Evolutionary conservation across 345 rosid genomes (phyloP), one percentile per base, ranked within the genome.

Genomic region (Aethionema arabicum): DNA sequence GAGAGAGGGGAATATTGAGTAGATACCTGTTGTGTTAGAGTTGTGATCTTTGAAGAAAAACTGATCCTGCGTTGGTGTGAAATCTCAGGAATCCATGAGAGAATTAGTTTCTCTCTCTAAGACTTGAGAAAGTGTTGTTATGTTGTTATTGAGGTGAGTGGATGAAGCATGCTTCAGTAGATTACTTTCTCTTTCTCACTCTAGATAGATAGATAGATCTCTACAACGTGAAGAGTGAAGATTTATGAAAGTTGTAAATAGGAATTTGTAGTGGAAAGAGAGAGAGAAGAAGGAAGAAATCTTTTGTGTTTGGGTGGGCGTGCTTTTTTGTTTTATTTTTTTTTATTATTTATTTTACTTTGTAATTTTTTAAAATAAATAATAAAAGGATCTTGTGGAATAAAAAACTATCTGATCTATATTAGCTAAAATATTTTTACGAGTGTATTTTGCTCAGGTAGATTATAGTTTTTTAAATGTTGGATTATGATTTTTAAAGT

Each of bases 191-290:
- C 53, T 61, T 30, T 57, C 38, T 50, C 66, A 36, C 59, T 56
- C 65, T 63, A 50, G 33, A 51, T 43, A 42, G 69, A 51, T 43
- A 42, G 69, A 64, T 57, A 21, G 27, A 21, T 21, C 27, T 21
- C 46, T 48, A 64, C 75, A 71, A 71, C 60, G 75, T 64, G 70
- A 58, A 71, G 75, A 44, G 61, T 71, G 66, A 65, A 71, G 61
- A 71, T 52, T 65, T 58, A 65, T 44, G 70, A 65, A 64, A 51
- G 66, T 58, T 58, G 52, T 58, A 58, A 42, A 65, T 64, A 71
- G 58, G 70, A 70, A 64, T 59, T 27, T 44, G 56, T 65, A 64
- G 65, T 71, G 70, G 75, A 42, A 57, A 14, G 65, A 69, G 74
- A 60, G 16, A 68, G 64, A 51, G 38, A 32, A 37, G 37, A 65